A percentile compares a stretch with the other conserved stretches of the same genome.
Conservation (phyloP, 2,329 filamentous ascomycete genomes). For the Chrysosporium queenslandicum region DNA sequence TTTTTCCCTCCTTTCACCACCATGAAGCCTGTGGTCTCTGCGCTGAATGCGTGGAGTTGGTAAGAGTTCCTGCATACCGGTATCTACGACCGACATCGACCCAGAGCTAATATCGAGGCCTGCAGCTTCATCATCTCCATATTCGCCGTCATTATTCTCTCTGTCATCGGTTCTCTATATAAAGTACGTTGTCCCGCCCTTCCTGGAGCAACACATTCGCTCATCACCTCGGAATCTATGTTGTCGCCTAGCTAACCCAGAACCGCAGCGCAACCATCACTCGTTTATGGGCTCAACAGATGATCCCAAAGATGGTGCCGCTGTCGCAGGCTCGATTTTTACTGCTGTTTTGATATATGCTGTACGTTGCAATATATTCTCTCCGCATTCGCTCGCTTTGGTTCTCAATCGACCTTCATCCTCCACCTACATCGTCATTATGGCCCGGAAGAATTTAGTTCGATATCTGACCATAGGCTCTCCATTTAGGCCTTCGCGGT, state of each 20-base stretch:
- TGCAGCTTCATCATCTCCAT: constrained; percentile 59
- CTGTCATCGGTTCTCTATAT: constrained; percentile 61
- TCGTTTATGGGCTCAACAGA: constrained; percentile 68
- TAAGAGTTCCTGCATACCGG: constrained; percentile 38
- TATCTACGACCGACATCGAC: not conserved
- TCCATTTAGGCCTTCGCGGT: constrained; percentile 65
- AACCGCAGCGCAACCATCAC: constrained; percentile 56
- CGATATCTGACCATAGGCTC: not conserved
- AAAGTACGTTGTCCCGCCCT: constrained; percentile 40
- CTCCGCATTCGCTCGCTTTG: not conserved
- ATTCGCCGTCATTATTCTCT: constrained; percentile 57
- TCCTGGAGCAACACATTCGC: too few relatives aligned
- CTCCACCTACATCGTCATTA: not conserved
- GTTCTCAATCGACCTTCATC: too few relatives aligned
- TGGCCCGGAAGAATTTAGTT: too few relatives aligned
- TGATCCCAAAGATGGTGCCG: constrained; percentile 59
- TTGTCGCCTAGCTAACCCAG: not conserved
- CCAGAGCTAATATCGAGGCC: constrained; percentile 14
- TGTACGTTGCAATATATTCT: constrained; percentile 48
- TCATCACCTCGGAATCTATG: too few relatives aligned
- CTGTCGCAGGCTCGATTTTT: constrained; percentile 77
- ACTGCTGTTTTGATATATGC: constrained; percentile 78
- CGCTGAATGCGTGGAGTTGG: constrained; percentile 93
- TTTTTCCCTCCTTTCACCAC: constrained; percentile 17
- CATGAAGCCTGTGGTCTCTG: constrained; percentile 93